Base-by-base conservation (phyloP, 495 filamentous ascomycete species). In the Tirmania nivea region DNA sequence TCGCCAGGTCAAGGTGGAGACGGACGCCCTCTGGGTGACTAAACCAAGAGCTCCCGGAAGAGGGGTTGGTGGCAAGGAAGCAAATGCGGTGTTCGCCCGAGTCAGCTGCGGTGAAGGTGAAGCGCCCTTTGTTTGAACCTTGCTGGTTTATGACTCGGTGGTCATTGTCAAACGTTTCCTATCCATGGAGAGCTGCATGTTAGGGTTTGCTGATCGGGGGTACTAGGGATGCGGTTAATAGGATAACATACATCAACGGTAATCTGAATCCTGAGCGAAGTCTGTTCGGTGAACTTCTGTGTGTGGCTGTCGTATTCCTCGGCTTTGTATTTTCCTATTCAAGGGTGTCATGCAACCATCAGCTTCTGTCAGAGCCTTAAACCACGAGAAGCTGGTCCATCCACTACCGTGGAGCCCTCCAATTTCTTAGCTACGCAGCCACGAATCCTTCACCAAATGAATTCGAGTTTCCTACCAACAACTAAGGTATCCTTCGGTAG, bases 131-230 rank as follows among this genome's bases (percentile, higher is more conserved):
- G 54, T 76, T 63, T 42, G 74, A 69, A 58, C 86, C 86, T 58
- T 81, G 79, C 69, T 93, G 86, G 56, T 79, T 81, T 51, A 96
- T 84, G 49, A 97, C 79, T 56, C 85, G 84, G 75, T 97, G 90
- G 73, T 95, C 84, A 69, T 94, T 90, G 78, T 96, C 90, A 69
- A 97, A 97, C 63, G 80, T 75, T 72, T 97, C 92, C 77, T 80
- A 56, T 31, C 34, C 45, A 50, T 34, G 55, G 55, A 37, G 53
- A 20, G 19, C 34, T 42, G 31, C 7, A 19, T 11, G 35, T 45
- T 8, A 21, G 50, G 51, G 3, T 19, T 34, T 36, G 34, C 45
- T 49, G 55, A 39, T 35, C 9, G 7, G 49, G 34, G 17, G 42
- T 50, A 37, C 19, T 49, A 48, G 35, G 19, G 42, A 25, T 37